These are phyloP conservation scores for Exophiala dermatitidis DNA, from an alignment of 2,329 filamentous ascomycete species.

Conservation along the genomic window DNA sequence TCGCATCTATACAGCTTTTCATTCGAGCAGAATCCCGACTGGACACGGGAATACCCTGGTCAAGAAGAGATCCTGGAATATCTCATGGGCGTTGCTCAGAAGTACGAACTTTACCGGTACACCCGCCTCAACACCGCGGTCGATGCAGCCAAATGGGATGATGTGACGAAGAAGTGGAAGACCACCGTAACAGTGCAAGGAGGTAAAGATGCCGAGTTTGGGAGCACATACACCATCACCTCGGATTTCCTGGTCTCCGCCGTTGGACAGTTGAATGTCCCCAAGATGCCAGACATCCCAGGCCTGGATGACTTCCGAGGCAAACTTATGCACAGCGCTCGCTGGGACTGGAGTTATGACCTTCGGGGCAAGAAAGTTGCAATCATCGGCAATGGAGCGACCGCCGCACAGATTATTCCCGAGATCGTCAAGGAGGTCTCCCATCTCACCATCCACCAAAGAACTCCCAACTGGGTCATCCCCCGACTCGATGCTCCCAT, in stretches of 20 bases:
- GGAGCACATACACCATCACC: conserved; percentile 45
- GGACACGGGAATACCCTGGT: conserved; percentile 52
- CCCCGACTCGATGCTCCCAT: conserved; percentile 47
- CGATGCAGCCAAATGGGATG: conserved; percentile 50
- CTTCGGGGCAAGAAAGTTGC: conserved; percentile 50
- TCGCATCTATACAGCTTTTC: conserved; percentile 53
- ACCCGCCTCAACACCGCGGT: conserved; percentile 54
- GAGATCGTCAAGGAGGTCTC: conserved; percentile 47
- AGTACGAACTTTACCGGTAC: conserved; percentile 45
- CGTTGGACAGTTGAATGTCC: conserved; percentile 53
- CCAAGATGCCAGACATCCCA: conserved; percentile 33
- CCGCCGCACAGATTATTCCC: conserved; percentile 53
- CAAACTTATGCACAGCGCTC: conserved; percentile 30
- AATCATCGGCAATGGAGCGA: conserved; percentile 56
- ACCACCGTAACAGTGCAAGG: conserved; percentile 38
- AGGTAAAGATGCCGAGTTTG: conserved; percentile 51
- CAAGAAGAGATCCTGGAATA: conserved; percentile 55
- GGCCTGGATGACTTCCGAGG: conserved; percentile 30
- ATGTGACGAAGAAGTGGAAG: conserved; percentile 41
- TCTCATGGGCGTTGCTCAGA: conserved; percentile 35
- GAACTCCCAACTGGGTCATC: conserved; percentile 54
- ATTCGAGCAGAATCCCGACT: conserved; percentile 54
- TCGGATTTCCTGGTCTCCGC: conserved; percentile 52
- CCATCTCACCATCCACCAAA: conserved; percentile 49
- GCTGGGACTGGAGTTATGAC: conserved; percentile 46